Conservation (phyloP, 352 stramenopile species). For the Globisporangium splendens region DNA sequence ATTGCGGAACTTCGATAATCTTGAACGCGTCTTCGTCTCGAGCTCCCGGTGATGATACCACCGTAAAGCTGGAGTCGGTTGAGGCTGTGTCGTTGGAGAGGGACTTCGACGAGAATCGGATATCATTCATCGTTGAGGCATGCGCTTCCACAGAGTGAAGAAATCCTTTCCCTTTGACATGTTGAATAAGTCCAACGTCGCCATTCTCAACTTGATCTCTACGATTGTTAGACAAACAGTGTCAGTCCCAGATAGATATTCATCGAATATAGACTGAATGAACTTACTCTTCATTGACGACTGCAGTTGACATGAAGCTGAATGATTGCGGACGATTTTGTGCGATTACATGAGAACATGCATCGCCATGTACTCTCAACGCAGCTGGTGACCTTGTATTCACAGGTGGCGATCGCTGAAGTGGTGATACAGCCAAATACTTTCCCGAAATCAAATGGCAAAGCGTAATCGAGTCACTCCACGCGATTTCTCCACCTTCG, state of each 20-base stretch:
- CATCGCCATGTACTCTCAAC: conserved; percentile 5
- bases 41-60: conserved; percentile 41
- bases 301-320: conserved; percentile 50
- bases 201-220: conserved; percentile 44
- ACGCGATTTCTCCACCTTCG: conserved; percentile 55
- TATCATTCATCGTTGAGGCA: conserved; percentile 59
- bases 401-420: conserved; percentile 10
- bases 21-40: conserved; percentile 76
- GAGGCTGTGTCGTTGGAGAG: conserved; percentile 23
- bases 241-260: not conserved
- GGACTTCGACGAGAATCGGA: conserved; percentile 54
- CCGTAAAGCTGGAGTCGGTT: conserved; percentile 32
- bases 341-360: conserved; percentile 32
- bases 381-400: conserved; percentile 20
- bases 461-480: conserved; percentile 44
- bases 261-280: not conserved
- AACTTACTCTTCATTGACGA: conserved; percentile 52
- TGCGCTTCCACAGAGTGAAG: conserved; percentile 69
- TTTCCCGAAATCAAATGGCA: conserved; percentile 54
- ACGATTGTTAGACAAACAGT: not conserved
- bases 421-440: conserved; percentile 42
- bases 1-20: conserved; percentile 37
- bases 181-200: conserved; percentile 60
- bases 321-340: conserved; percentile 46
- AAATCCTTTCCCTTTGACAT: conserved; percentile 42